These are phyloP conservation scores for Cyclostephanos invisitatus DNA, from an alignment of 108 stramenopile genomes.

Conservation along the genomic window DNA sequence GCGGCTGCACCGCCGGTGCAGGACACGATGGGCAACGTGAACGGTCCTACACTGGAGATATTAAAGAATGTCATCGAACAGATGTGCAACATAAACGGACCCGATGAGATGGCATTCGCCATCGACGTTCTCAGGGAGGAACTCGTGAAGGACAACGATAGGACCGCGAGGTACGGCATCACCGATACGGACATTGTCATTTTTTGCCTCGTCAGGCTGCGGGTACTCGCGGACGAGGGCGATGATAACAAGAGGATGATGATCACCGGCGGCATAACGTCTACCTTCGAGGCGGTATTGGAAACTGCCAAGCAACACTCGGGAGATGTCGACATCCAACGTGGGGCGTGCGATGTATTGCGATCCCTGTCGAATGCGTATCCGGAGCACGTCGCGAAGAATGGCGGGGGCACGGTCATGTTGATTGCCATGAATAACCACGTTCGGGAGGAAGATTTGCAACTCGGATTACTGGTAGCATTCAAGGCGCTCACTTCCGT, in stretches of 20 bases:
- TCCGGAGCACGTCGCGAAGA: constrained; percentile 29
- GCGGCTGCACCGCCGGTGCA: constrained; percentile 20
- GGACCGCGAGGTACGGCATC: background rate
- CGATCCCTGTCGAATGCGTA: constrained; percentile 33
- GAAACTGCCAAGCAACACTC: constrained; percentile 52
- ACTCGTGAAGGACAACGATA: constrained; percentile 21
- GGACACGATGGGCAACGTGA: constrained; percentile 8
- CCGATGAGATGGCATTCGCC: constrained; percentile 25
- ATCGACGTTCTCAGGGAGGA: constrained; percentile 26
- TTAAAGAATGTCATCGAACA: constrained; percentile 21
- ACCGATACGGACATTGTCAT: constrained; percentile 23
- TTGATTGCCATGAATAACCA: constrained; percentile 25
- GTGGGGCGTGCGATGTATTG: constrained; percentile 31
- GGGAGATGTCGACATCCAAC: constrained; percentile 30
- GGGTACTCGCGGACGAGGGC: constrained; percentile 30
- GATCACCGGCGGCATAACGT: constrained; percentile 22
- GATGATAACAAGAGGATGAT: constrained; percentile 37
- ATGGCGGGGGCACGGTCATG: constrained; percentile 37
- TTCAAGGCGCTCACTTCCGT: constrained; percentile 36
- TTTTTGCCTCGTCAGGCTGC: constrained; percentile 33
- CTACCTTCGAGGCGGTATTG: constrained; percentile 35
- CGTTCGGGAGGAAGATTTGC: constrained; percentile 21
- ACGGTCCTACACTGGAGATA: constrained; percentile 5
- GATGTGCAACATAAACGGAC: constrained; percentile 9
- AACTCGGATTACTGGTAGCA: constrained; percentile 31